Base-by-base conservation (phyloP, 352 stramenopile genomes). In the Plasmopara halstedii region DNA sequence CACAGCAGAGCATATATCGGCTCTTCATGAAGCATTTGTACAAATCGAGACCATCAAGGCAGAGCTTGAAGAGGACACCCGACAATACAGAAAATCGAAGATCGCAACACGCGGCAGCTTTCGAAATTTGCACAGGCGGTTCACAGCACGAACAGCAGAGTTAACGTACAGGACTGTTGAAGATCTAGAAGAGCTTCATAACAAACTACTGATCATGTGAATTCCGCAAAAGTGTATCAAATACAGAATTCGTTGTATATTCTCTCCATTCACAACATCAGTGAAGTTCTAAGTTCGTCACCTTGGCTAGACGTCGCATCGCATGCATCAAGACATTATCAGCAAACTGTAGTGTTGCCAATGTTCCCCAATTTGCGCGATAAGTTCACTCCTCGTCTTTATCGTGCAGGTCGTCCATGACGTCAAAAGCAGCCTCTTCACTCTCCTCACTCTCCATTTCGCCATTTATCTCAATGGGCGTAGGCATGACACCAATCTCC, bases 401-500 rank as follows among this genome's bases (percentile, higher is more conserved):
- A 47, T 64, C 54, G 42, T 61, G 46, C 18, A 62, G 22, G 33
- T 64, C 54, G 42, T 58, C 45, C 36, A 62, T 9, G 26, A 60
- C 46, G 38, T 64, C 49, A 15, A 15, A 32, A 3, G 27, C 22
- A 26, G 31, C 14, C 5, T 17, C n/a, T 17, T 35, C 31, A 17
- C 31, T 35, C 6, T 54, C 47, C 8, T 25, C 40, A 7, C 25
- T 25, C 33, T 61, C 50, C 17, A 58, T 37, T 26, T 63, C 62
- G 15, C 74, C 70, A 32, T 78, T 68, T 10, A 60, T 56, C 31
- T 82, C 73, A 22, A 70, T 66, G 33, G 70, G 54, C 51, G 84
- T 72, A 22, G 84, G 58, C 54, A 77, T 52, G 42, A 66, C 76
- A 34, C 76, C 76, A 35, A 87, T 73, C 46, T 91, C 79, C 21